Base-by-base conservation (phyloP, 225 moss, liverwort and hornwort species). In the Physcomitrium patens region DNA sequence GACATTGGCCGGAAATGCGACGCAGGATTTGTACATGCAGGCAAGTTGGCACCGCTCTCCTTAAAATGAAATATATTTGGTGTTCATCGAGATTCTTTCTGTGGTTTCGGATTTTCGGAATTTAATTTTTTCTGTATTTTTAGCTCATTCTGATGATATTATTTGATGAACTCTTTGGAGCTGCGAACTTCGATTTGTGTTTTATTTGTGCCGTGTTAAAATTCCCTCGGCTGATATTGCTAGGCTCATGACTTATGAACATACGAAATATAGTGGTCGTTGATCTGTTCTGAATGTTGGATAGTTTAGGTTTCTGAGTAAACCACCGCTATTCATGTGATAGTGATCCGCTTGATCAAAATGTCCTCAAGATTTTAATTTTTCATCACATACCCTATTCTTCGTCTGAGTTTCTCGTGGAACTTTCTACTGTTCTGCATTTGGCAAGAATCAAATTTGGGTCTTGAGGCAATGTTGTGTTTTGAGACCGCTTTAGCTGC, bases 1-100 rank as follows among this genome's bases (percentile, higher is more conserved):
- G 12, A 93, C 93, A 0, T 84, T 93, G 88, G 93, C 93, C 0
- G 95, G 95, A 14, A 89, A 92, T 79, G 89, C 92, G 14, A 90
- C 95, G 1, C 93, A 99, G 82, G 99, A 99, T 77, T 69, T 95
- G 71, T 99, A 95, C 68, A 93, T 99, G 99, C 99, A 99, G 75
- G 99, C 63, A 59, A 72, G 80, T 9, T 63, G 3, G 0, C 28
- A 15, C 4, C 53, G 8, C 60, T 2, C 14, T 5, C 19, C 43
- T 45, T 9, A 17, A 7, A 15, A 66, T 44, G 2, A 3, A 4
- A 27, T 42, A 20, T 37, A 3, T 55, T 24, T 24, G 24, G 11
- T 72, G 46, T 26, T 76, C 45, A 31, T 28, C 41, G 17, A 7
- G 74, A 10, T 15, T 47, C 63, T 10, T 46, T 56, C 26, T 46